phyloP scores from a whole-genome alignment of 345 rosid genomes.

The rapeseed (Brassica napus) region DNA sequence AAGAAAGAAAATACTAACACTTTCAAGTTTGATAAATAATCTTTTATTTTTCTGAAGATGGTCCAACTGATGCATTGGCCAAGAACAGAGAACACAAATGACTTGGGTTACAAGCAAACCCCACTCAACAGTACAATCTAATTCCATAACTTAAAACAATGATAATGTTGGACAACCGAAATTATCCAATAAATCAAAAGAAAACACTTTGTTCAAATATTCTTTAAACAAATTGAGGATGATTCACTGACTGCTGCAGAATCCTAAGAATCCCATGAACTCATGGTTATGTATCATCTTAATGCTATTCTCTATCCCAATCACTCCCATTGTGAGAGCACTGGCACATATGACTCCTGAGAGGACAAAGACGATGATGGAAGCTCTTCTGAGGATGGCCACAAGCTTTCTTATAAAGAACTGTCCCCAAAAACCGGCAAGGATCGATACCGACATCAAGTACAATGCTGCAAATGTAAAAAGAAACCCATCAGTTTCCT shows the following conservation, averaged over 20 bases:
- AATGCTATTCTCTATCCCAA: slow-evolving; percentile 63
- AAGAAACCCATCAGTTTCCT: slow-evolving; percentile 3
- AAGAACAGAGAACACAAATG: slow-evolving; percentile 7
- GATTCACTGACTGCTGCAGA: slow-evolving; percentile 65
- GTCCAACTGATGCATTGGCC: slow-evolving; percentile 30
- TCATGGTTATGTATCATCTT: slow-evolving; percentile 69
- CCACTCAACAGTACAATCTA: slow-evolving; percentile 2
- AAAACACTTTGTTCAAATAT: not conserved
- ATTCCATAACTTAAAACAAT: not conserved
- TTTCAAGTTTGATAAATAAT: not conserved
- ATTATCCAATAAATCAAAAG: slow-evolving; percentile 48
- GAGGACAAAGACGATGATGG: slow-evolving; percentile 72
- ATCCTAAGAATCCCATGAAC: slow-evolving; percentile 82
- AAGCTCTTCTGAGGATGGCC: slow-evolving; percentile 58
- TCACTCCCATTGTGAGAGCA: slow-evolving; percentile 80
- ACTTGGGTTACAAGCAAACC: slow-evolving; percentile 26
- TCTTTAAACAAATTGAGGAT: not conserved
- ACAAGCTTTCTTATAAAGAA: slow-evolving; percentile 66
- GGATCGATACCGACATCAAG: slow-evolving; percentile 57
- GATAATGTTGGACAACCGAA: slow-evolving; percentile 53
- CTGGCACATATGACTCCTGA: slow-evolving; percentile 81
- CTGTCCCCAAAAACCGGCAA: slow-evolving; percentile 95
- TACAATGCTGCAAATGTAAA: slow-evolving; percentile 57
- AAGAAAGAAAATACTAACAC: not conserved
- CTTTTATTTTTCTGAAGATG: slow-evolving; percentile 8